phyloP scores from a whole-genome alignment of 1,284 basidiomycete genomes.

The Chondrostereum purpureum region DNA sequence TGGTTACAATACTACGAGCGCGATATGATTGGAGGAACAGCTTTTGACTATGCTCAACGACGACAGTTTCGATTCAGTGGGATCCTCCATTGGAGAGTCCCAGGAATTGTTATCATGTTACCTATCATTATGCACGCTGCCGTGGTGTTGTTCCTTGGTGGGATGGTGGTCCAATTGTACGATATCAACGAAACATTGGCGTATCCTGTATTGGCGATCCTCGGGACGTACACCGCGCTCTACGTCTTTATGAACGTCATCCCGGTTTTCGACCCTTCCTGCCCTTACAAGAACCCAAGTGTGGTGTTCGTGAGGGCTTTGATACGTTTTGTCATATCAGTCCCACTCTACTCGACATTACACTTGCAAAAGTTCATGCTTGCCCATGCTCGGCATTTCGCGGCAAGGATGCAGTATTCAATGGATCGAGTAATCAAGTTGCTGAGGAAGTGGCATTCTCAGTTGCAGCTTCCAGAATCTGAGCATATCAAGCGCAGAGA shows the following conservation, averaged over 20 bases:
- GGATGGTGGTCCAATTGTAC: constrained; percentile 10
- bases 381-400: neutral
- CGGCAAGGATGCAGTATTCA: neutral
- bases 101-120: constrained; percentile 10
- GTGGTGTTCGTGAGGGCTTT: neutral
- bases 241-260: neutral
- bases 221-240: neutral
- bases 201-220: neutral
- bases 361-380: neutral
- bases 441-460: neutral
- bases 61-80: constrained; percentile 11
- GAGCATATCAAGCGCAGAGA: neutral
- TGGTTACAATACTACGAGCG: constrained; percentile 11
- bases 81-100: constrained; percentile 10
- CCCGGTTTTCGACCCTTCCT: neutral
- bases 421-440: neutral
- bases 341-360: neutral
- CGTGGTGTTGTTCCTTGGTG: constrained; percentile 10
- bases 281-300: constrained; percentile 1
- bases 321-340: neutral
- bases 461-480: neutral
- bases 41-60: constrained; percentile 5
- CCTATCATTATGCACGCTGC: constrained; percentile 11
- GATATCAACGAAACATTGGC: constrained; percentile 6
- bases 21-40: constrained; percentile 1